Evolutionary conservation across 2,329 filamentous ascomycete genomes (phyloP), one percentile per base, ranked within the genome.

Genomic region (Leptographium wingfieldii): DNA sequence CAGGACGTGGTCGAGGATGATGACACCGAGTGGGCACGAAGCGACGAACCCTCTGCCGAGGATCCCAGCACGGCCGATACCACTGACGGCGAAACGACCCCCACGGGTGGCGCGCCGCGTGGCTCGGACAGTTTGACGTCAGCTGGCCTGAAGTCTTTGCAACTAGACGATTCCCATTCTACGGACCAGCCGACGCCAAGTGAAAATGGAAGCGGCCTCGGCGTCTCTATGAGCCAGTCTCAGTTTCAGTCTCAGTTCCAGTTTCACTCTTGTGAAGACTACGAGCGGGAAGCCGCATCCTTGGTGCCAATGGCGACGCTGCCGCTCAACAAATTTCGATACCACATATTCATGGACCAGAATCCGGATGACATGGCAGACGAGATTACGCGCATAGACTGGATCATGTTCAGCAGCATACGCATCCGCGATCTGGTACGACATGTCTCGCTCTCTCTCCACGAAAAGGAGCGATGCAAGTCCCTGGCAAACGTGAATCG

Each of bases 341-440:
- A 94, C 78, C 90, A 92, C 65, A 84, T 87, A 57, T 88, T 97
- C 65, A 95, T 97, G 86, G 88, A 89, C 43, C 86, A 87, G 29
- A 80, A 88, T 1, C 87, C 95, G 58, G 89, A 95, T 63, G 83
- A 90, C 56, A 86, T 97, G 65, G 92, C 92, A 19, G 86, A 87
- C 62, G 94, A 99, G 72, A 81, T 99, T 68, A 97, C 94, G 4
- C 82, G 92, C 62, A 95, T 99, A 59, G 94, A 99, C 73, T 97
- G 92, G 92, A 85, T 95, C 71, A 94, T 97, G 87, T 97, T 96
- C 72, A 95, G 89, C 58, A 92, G 91, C 1, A 96, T 97, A 63
- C 85, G 90, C 31, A 88, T 95, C 59, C 88, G 94, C 61, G 94
- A 99, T 72, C 84, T 97, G 56, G 87, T 97, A 51, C 87, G 94